Percentiles rank a stretch among this genome's conserved stretches.
Conservation (phyloP, 345 rosid genomes). For the Lepidium didymum region DNA sequence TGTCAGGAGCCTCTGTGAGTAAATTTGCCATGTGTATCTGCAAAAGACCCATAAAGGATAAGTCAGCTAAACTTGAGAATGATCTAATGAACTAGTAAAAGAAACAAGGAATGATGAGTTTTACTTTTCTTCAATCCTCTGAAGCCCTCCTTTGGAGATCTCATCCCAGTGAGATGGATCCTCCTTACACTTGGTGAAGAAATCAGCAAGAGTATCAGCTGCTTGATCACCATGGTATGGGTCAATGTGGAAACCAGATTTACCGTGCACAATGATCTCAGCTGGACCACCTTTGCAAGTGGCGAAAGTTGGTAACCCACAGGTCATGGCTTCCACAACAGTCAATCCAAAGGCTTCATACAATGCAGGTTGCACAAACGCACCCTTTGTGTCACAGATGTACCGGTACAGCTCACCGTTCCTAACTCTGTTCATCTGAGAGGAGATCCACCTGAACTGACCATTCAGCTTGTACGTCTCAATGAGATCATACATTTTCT, state of each 20-base stretch:
- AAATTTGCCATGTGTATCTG: slow-evolving; percentile 90
- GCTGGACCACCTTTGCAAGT: slow-evolving; percentile 95
- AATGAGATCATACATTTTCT: slow-evolving; percentile 62
- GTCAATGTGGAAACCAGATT: slow-evolving; percentile 81
- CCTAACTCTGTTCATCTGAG: slow-evolving; percentile 88
- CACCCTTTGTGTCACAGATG: slow-evolving; percentile 77
- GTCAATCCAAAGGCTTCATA: slow-evolving; percentile 98
- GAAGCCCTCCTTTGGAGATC: slow-evolving; percentile 70
- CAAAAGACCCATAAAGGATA: not conserved
- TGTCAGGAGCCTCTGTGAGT: slow-evolving; percentile 80
- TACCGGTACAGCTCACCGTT: slow-evolving; percentile 95
- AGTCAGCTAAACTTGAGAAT: not conserved
- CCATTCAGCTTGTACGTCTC: slow-evolving; percentile 64
- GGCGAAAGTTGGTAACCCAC: slow-evolving; percentile 95
- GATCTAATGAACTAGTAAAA: not conserved
- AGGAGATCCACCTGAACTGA: slow-evolving; percentile 79
- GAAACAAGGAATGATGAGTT: not conserved
- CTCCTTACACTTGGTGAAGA: slow-evolving; percentile 60
- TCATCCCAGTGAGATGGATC: slow-evolving; percentile 69
- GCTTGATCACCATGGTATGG: slow-evolving; percentile 92
- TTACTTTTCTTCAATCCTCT: slow-evolving; percentile 85
- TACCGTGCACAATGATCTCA: slow-evolving; percentile 85
- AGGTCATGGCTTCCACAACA: slow-evolving; percentile 96
- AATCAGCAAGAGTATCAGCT: slow-evolving; percentile 55
- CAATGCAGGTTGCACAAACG: slow-evolving; percentile 76